phyloP scores from a whole-genome alignment of 2,329 filamentous ascomycete genomes.

The Salinomyces thailandicus region DNA sequence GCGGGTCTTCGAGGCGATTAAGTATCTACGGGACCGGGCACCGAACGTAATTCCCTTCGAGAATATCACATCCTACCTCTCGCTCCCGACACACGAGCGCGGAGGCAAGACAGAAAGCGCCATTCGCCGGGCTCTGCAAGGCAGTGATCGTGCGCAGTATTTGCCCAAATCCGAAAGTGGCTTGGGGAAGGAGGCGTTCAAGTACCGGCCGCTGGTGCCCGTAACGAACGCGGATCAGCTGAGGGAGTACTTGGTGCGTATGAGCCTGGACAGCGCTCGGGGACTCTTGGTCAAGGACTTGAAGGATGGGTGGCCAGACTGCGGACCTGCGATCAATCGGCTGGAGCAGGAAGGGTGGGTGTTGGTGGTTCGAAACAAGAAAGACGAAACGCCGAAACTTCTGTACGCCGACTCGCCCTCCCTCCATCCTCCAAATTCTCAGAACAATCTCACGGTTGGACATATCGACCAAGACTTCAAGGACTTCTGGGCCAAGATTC shows the following conservation, averaged over 20 bases:
- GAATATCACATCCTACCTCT: slow-evolving; percentile 72
- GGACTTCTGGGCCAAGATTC: slow-evolving; percentile 69
- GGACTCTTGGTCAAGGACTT: slow-evolving; percentile 80
- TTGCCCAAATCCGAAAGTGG: slow-evolving; percentile 30
- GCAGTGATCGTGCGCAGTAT: slow-evolving; percentile 52
- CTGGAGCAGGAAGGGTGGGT: slow-evolving; percentile 71
- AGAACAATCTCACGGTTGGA: slow-evolving; percentile 37
- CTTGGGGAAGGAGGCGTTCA: slow-evolving; percentile 58
- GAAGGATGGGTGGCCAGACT: slow-evolving; percentile 90
- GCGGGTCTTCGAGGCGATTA: slow-evolving; percentile 76
- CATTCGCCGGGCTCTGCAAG: slow-evolving; percentile 58
- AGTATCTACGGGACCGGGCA: slow-evolving; percentile 61
- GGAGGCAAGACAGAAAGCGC: slow-evolving; percentile 33
- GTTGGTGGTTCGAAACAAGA: slow-evolving; percentile 80
- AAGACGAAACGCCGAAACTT: slow-evolving; percentile 75
- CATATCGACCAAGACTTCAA: slow-evolving; percentile 73
- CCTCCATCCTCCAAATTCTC: slow-evolving; percentile 29
- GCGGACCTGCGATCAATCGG: slow-evolving; percentile 63
- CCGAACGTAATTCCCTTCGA: slow-evolving; percentile 57
- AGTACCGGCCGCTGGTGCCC: slow-evolving; percentile 72
- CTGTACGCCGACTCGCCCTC: slow-evolving; percentile 78
- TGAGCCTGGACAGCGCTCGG: slow-evolving; percentile 62
- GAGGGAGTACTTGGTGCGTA: slow-evolving; percentile 63
- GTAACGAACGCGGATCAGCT: slow-evolving; percentile 70
- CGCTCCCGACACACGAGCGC: slow-evolving; percentile 43